Conservation (phyloP, 1,284 basidiomycete genomes). For the Psilocybe mexicana region DNA sequence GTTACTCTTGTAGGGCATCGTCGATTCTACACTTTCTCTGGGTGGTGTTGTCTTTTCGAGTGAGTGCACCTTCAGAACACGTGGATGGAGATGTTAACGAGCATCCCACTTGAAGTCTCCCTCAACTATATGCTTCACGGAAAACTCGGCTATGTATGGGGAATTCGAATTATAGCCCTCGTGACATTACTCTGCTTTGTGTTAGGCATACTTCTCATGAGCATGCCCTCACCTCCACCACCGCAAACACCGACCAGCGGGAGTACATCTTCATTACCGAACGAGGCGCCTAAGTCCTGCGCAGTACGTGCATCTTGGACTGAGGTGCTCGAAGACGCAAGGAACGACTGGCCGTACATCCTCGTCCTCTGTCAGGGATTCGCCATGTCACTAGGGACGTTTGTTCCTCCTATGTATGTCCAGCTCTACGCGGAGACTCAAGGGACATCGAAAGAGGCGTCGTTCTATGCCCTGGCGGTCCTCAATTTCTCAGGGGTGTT, state of each 20-base stretch:
- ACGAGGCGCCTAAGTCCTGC: background rate
- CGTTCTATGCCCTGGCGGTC: background rate
- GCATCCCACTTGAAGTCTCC: background rate
- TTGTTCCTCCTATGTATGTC: background rate
- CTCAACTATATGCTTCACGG: slow-evolving; percentile 1
- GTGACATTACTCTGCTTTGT: background rate
- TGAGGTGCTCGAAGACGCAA: background rate
- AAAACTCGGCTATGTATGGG: background rate
- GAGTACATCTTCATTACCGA: no score
- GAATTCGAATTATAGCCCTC: background rate
- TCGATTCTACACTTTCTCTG: background rate
- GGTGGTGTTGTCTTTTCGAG: background rate
- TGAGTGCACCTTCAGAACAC: background rate
- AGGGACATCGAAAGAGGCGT: background rate
- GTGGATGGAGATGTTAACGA: no score
- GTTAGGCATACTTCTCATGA: background rate
- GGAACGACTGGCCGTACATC: background rate
- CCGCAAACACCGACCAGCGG: background rate
- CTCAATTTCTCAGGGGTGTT: background rate
- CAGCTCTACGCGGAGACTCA: background rate
- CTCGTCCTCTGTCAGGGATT: background rate
- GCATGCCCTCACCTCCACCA: background rate
- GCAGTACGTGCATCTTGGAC: background rate
- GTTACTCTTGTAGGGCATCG: background rate
- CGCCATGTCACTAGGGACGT: background rate